These are phyloP conservation scores for Crucibulum laeve DNA, from an alignment of 768 basidiomycete genomes.

Conservation along the genomic window DNA sequence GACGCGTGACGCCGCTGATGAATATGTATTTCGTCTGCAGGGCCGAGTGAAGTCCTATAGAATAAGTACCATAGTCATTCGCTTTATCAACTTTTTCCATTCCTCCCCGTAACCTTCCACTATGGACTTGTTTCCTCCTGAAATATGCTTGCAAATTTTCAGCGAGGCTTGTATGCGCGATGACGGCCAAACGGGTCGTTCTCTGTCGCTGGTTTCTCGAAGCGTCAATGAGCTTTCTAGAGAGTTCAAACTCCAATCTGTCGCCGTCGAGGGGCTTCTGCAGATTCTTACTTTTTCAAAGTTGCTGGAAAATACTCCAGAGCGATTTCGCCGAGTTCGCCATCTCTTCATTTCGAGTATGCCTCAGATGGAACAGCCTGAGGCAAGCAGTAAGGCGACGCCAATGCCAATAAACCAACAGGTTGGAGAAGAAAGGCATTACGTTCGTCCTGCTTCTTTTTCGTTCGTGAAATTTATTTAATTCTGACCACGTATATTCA, in stretches of 20 bases:
- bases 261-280: constrained; percentile 18
- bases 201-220: constrained; percentile 30
- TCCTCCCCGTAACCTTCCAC: background rate
- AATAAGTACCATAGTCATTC: background rate
- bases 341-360: constrained; percentile 22
- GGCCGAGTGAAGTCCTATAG: background rate
- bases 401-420: background rate
- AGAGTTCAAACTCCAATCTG: constrained; percentile 21
- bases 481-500: constrained; percentile 8
- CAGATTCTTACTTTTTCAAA: constrained; percentile 19
- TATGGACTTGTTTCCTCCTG: constrained; percentile 16
- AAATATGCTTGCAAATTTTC: constrained; percentile 25
- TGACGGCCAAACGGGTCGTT: constrained; percentile 27
- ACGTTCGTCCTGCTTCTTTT: constrained; percentile 3
- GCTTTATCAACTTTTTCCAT: background rate
- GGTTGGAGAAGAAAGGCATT: constrained; percentile 2
- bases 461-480: background rate
- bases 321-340: constrained; percentile 17
- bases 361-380: constrained; percentile 3
- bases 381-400: background rate
- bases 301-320: constrained; percentile 15
- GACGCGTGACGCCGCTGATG: too few species aligned
- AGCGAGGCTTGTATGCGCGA: constrained; percentile 29
- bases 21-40: too few species aligned
- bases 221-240: constrained; percentile 20